Base-by-base conservation (phyloP, 768 basidiomycete species). In the Asterophora parasitica region DNA sequence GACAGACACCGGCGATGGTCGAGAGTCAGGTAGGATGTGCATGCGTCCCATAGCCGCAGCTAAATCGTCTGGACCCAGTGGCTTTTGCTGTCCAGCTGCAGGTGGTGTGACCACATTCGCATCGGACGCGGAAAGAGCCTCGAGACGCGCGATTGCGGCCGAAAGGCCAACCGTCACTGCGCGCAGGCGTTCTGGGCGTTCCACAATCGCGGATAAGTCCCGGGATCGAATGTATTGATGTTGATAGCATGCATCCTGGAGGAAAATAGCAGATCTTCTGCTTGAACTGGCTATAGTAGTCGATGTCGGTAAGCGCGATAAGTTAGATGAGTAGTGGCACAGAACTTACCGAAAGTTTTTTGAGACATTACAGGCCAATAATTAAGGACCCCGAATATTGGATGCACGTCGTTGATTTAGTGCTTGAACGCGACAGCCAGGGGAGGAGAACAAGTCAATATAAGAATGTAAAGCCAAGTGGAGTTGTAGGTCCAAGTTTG, bases 121-220 rank as follows among this genome's bases (percentile, higher is more conserved):
- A 4, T 16, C 31, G 27, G 26, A 4, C 8, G 32, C 7, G 13
- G 33, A 32, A 5, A 63, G 46, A 41, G 71, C 72, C 55, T 89
- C 85, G 4, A 92, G 66, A 41, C 85, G 78, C 6, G 92, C 78
- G 15, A 90, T 73, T 0, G 86, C 89, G 6, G 87, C 86, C 2
- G 92, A 77, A 7, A 96, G 73, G 1, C 94, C 95, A 4, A 88
- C 59, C 54, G 83, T 81, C 42, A 97, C 81, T 0, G 93, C 93
- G 41, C 85, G 79, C 20, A 98, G 69, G 17, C 95, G 81, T 61
- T 96, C 89, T 0, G 94, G 94, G 8, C 91, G 77, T 62, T 98
- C 95, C n/a, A 94, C 81, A 44, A 96, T 83, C 37, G 73, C 71
- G 1, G 88, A 89, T 0, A 73, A 71, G 57, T 91, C 85, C 42